Base-by-base conservation (phyloP, 495 filamentous ascomycete species). In the Penicillium cosmopolitanum region DNA sequence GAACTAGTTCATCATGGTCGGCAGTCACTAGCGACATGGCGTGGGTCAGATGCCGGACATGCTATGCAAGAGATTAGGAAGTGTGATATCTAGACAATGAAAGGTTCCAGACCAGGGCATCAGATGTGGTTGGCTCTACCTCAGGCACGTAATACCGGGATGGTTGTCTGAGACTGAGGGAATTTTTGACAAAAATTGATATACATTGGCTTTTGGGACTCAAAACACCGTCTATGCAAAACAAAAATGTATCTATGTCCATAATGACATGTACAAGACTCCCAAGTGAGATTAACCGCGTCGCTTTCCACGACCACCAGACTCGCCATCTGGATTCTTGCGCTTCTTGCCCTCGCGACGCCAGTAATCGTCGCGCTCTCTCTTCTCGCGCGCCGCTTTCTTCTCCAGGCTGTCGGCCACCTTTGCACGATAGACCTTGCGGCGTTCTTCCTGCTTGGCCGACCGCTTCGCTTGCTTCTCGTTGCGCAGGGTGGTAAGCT, bases 351-450 rank as follows among this genome's bases (percentile, higher is more conserved):
- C 96, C 78, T 97, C 96, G 60, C 84, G 86, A 61, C 86, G 80
- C 95, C 95, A 98, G 76, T 88, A 98, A 64, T 96, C 94, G 64
- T 96, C 85, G 69, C 85, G 89, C 78, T 98, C 95, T 68, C 85
- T 86, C 83, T 91, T 94, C 80, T 97, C 92, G 47, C 92, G 81
- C 55, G 84, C 90, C 35, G 78, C 80, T 77, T 89, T 87, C 85
- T 89, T 93, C 82, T 96, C 93, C 64, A 85, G 78, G 61, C 86
- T 84, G 62, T 92, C 91, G 13, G 82, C 86, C 25, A 95, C 83
- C 81, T 91, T 94, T 76, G 86, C 89, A 57, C 85, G 79, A 76
- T 96, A 92, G 62, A 85, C 84, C 66, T 86, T 83, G 51, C 87
- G 80, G 71, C 91, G 86, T 78, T 90, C 89, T 68, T 96, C 92